These are phyloP conservation scores for Colletotrichum limetticola DNA, from an alignment of 2,329 filamentous ascomycete genomes.

Conservation along the genomic window DNA sequence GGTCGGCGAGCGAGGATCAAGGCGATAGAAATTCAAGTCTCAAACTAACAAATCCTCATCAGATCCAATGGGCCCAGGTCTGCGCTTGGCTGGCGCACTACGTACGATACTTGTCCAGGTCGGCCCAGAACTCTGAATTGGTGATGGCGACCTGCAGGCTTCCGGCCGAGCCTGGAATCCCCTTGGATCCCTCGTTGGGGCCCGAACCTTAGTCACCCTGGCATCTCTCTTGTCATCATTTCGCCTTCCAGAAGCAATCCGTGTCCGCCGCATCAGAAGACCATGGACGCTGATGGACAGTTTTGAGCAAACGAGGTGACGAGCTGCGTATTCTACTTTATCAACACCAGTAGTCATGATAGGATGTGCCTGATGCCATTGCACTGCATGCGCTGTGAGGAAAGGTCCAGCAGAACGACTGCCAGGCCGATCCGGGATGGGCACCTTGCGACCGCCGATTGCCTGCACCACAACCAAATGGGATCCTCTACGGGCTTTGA, in stretches of 20 bases:
- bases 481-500: conserved; percentile 4
- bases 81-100: conserved; percentile 23
- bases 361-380: not conserved
- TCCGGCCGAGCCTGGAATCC: conserved; percentile 21
- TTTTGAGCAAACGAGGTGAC: not conserved
- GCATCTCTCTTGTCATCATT: conserved; percentile 5
- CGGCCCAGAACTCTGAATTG: conserved; percentile 32
- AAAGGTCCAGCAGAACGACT: not conserved
- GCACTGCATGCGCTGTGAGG: not conserved
- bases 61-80: conserved; percentile 3
- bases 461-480: conserved; percentile 5
- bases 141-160: conserved; percentile 18
- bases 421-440: not conserved
- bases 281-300: not conserved
- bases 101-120: conserved; percentile 20
- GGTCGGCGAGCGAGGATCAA: conserved; percentile 26
- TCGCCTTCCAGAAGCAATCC: not conserved
- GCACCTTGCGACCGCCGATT: not conserved
- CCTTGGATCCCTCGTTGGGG: conserved; percentile 10
- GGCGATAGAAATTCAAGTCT: conserved; percentile 11
- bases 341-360: not conserved
- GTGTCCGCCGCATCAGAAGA: conserved; percentile 6
- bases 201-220: conserved; percentile 4
- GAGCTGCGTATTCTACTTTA: not conserved
- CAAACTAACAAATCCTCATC: conserved; percentile 14